Conservation (phyloP, 331 rosid genomes). For the Acacia concinna region DNA sequence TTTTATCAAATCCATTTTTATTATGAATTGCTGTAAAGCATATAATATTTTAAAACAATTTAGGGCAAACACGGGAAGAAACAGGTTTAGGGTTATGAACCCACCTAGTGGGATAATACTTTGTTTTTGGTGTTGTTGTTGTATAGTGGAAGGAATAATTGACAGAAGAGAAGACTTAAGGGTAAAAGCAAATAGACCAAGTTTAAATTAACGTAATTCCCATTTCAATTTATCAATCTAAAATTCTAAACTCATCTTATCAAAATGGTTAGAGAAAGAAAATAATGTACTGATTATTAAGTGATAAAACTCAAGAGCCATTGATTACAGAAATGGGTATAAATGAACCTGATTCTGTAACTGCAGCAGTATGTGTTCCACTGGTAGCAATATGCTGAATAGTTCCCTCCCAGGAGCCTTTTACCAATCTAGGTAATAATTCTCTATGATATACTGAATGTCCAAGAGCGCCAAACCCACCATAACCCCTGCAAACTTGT, state of each 20-base stretch:
- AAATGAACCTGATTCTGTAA: slow-evolving; percentile 68
- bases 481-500: slow-evolving; percentile 95
- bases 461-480: slow-evolving; percentile 98
- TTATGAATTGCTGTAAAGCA: too few species aligned
- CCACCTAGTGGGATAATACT: too few species aligned
- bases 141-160: too few species aligned
- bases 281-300: not conserved
- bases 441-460: slow-evolving; percentile 83
- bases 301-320: not conserved
- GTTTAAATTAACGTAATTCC: not conserved
- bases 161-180: not conserved
- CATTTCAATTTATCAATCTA: not conserved
- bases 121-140: too few species aligned
- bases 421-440: slow-evolving; percentile 75
- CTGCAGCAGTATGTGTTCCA: slow-evolving; percentile 88
- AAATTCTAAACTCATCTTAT: not conserved
- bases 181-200: not conserved
- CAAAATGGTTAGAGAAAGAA: not conserved
- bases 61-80: too few species aligned
- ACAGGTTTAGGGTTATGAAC: too few species aligned
- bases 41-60: too few species aligned
- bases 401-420: slow-evolving; percentile 76
- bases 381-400: slow-evolving; percentile 79
- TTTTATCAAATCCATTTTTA: too few species aligned
- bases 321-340: not conserved